A percentile compares a stretch with the other conserved stretches of the same genome.
Conservation (phyloP, 2,329 filamentous ascomycete genomes). For the Fusarium clavum region DNA sequence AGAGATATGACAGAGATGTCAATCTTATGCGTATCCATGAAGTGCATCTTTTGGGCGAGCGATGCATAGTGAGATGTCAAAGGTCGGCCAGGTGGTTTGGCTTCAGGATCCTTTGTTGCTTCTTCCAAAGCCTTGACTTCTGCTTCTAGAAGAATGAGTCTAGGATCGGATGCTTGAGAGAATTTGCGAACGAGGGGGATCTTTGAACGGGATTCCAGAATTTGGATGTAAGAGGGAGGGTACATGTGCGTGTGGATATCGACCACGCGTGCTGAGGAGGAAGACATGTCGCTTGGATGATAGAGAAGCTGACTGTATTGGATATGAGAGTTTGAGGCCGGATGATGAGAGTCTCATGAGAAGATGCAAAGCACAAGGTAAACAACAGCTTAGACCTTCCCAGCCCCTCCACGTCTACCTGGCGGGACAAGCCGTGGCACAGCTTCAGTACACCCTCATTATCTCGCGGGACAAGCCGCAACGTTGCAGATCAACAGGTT, state of each 20-base stretch:
- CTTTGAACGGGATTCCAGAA: constrained; percentile 67
- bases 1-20: constrained; percentile 86
- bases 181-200: constrained; percentile 81
- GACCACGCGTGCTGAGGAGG: constrained; percentile 59
- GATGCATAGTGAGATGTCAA: constrained; percentile 87
- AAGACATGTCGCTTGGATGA: constrained; percentile 48
- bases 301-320: not conserved
- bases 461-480: constrained; percentile 22
- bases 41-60: constrained; percentile 81
- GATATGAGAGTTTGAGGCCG: not conserved
- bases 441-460: constrained; percentile 5
- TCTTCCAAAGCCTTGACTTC: constrained; percentile 61
- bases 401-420: not conserved
- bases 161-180: constrained; percentile 64
- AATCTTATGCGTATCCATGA: constrained; percentile 89
- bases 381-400: not conserved
- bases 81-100: constrained; percentile 78
- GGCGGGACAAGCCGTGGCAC: constrained; percentile 4
- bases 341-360: not conserved
- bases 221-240: constrained; percentile 70
- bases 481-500: constrained; percentile 26
- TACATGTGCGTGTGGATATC: constrained; percentile 80
- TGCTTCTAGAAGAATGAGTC: constrained; percentile 72
- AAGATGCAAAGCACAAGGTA: constrained; percentile 2
- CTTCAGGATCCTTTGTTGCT: constrained; percentile 64